Evolutionary conservation across 1,284 basidiomycete genomes (phyloP).

Genomic region (Xanthoconium separans): DNA sequence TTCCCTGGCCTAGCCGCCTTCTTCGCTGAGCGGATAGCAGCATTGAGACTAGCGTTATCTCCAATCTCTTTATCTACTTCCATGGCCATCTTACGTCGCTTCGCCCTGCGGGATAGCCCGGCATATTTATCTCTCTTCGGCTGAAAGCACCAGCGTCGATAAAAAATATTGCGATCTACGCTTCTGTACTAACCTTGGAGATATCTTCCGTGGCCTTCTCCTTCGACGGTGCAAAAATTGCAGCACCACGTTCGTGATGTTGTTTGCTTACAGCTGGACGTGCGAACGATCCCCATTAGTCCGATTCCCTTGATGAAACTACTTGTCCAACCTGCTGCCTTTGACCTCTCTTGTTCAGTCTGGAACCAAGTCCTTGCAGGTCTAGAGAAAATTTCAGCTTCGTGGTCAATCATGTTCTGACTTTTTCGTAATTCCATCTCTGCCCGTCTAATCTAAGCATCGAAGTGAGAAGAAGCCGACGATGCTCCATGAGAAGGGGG

Average conservation of each 20-base stretch:
- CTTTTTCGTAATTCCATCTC: slow-evolving; percentile 98
- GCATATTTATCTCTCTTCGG: slow-evolving; percentile 82
- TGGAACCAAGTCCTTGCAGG: slow-evolving; percentile 99
- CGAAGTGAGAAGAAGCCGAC: slow-evolving; percentile 12
- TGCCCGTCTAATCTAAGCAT: slow-evolving; percentile 70
- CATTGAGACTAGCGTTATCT: slow-evolving; percentile 55
- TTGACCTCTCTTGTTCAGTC: slow-evolving; percentile 78
- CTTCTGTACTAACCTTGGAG: slow-evolving; percentile 19
- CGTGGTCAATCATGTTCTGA: slow-evolving; percentile 93
- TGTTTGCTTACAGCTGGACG: slow-evolving; percentile 67
- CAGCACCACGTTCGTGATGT: slow-evolving; percentile 62
- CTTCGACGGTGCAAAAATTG: slow-evolving; percentile 32
- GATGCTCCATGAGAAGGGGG: slow-evolving; percentile 2
- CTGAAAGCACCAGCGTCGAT: slow-evolving; percentile 36
- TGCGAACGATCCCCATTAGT: slow-evolving; percentile 1
- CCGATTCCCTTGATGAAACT: background rate
- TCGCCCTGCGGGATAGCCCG: slow-evolving; percentile 80
- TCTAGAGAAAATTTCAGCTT: slow-evolving; percentile 91
- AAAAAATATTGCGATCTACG: background rate
- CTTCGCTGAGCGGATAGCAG: slow-evolving; percentile 85
- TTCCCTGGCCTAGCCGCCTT: slow-evolving; percentile 61
- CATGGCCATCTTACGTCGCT: slow-evolving; percentile 82
- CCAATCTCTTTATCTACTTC: slow-evolving; percentile 72
- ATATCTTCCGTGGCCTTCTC: slow-evolving; percentile 15
- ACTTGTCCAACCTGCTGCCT: slow-evolving; percentile 64